Percentiles rank a stretch among this genome's conserved stretches.
Evolutionary conservation across 2,329 filamentous ascomycete species (phyloP).

Genomic region (Exophiala sp.): DNA sequence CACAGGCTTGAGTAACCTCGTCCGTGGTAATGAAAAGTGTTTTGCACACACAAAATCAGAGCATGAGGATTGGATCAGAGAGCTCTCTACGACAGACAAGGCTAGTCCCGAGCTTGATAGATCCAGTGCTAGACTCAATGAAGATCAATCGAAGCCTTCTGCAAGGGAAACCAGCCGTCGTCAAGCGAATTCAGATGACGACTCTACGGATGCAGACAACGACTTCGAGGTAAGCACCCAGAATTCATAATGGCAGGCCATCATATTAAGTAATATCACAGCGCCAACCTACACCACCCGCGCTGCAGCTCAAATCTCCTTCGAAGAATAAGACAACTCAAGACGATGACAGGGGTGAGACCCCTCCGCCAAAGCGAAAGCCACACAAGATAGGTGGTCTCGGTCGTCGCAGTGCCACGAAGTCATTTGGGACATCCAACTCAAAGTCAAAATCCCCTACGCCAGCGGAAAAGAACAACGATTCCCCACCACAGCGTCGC

Average conservation of each 20-base stretch:
- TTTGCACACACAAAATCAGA: slow-evolving; percentile 18
- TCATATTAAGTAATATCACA: background rate
- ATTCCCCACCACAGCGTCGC: background rate
- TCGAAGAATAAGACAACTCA: background rate
- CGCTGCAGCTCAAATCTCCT: slow-evolving; percentile 1
- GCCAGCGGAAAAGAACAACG: background rate
- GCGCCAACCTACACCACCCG: slow-evolving; percentile 24
- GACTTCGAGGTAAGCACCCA: slow-evolving; percentile 22
- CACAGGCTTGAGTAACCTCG: slow-evolving; percentile 16
- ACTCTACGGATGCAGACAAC: slow-evolving; percentile 20
- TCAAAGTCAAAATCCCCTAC: background rate
- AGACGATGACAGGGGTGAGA: slow-evolving; percentile 10
- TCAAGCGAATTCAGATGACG: background rate
- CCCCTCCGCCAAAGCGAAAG: slow-evolving; percentile 5
- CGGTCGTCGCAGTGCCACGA: slow-evolving; percentile 15
- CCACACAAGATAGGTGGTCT: slow-evolving; percentile 7
- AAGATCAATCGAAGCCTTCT: background rate
- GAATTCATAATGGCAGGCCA: background rate
- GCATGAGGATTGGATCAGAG: slow-evolving; percentile 19
- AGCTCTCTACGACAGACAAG: slow-evolving; percentile 7
- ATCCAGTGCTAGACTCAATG: background rate
- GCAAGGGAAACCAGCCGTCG: background rate
- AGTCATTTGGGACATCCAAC: slow-evolving; percentile 10
- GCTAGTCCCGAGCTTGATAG: background rate
- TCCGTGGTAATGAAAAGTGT: slow-evolving; percentile 22